These are phyloP conservation scores for Crithidia expoeki DNA, from an alignment of 208 protist genomes.

Conservation along the genomic window DNA sequence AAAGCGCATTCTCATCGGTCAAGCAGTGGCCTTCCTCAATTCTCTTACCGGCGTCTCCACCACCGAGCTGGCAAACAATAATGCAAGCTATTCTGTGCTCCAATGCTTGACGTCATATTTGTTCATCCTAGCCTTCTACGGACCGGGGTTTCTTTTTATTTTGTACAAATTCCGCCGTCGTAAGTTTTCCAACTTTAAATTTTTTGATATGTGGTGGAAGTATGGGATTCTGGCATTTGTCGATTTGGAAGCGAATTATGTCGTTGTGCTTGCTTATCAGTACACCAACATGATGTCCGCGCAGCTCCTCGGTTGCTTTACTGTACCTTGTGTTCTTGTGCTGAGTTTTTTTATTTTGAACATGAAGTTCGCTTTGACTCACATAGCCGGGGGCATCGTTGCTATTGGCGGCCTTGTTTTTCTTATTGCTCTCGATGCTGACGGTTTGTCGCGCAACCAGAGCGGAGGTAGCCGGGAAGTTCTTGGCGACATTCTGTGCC, in stretches of 20 bases:
- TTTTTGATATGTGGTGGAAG: conserved; percentile 75
- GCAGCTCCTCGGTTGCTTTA: conserved; percentile 91
- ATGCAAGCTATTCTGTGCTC: conserved; percentile 86
- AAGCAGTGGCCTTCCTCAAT: conserved; percentile 83
- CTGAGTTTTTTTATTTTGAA: conserved; percentile 88
- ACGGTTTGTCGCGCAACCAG: conserved; percentile 53
- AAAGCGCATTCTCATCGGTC: conserved; percentile 75
- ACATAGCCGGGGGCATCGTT: conserved; percentile 83
- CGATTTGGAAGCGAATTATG: conserved; percentile 94
- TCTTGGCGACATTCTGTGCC: conserved; percentile 87
- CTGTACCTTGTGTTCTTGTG: conserved; percentile 92
- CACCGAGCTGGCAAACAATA: conserved; percentile 76
- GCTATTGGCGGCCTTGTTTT: conserved; percentile 81
- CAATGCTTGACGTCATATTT: conserved; percentile 82
- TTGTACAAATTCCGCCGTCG: conserved; percentile 38
- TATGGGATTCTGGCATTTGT: conserved; percentile 89
- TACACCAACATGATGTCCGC: conserved; percentile 94
- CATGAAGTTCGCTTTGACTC: conserved; percentile 76
- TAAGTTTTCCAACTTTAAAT: conserved; percentile 62
- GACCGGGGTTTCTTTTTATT: conserved; percentile 58
- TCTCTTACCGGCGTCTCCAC: conserved; percentile 88
- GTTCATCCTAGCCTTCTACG: conserved; percentile 75
- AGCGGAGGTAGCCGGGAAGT: conserved; percentile 46
- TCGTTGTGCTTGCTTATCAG: conserved; percentile 93
- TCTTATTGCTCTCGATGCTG: conserved; percentile 78